Percentiles rank a stretch among this genome's conserved stretches.
Evolutionary conservation across 2,329 filamentous ascomycete genomes (phyloP).

Genomic region (Pyrenochaeta sp.): DNA sequence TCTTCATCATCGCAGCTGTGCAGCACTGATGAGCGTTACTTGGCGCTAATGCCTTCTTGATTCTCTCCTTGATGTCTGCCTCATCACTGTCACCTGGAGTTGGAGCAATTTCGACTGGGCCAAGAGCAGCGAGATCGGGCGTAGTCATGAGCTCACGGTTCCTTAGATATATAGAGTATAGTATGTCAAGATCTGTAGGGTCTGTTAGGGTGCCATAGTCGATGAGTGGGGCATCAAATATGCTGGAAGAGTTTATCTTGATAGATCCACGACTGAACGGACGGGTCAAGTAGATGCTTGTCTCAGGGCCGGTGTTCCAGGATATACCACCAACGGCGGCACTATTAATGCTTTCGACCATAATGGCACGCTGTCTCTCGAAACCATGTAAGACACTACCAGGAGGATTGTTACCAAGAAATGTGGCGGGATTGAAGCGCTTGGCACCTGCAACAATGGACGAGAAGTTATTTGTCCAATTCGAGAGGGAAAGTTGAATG

Average conservation of each 20-base stretch:
- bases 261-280: conserved; percentile 48
- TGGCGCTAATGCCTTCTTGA: conserved; percentile 14
- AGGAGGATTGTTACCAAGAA: conserved; percentile 16
- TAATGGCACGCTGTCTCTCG: conserved; percentile 32
- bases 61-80: conserved; percentile 10
- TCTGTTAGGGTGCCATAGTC: conserved; percentile 40
- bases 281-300: conserved; percentile 40
- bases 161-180: conserved; percentile 42
- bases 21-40: conserved; percentile 31
- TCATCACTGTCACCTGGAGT: conserved; percentile 20
- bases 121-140: conserved; percentile 39
- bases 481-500: conserved; percentile 22
- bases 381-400: conserved; percentile 34
- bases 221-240: conserved; percentile 31
- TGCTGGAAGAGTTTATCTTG: conserved; percentile 38
- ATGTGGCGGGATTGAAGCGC: conserved; percentile 5
- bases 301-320: conserved; percentile 28
- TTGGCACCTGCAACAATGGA: conserved; percentile 21
- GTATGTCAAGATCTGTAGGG: conserved; percentile 41
- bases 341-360: conserved; percentile 23
- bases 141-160: conserved; percentile 43
- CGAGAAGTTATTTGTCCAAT: conserved; percentile 13
- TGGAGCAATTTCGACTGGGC: conserved; percentile 41
- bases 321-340: conserved; percentile 34
- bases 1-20: conserved; percentile 30